Base-by-base conservation (phyloP, 78 protist genomes). In the Dictyostelium purpureum region DNA sequence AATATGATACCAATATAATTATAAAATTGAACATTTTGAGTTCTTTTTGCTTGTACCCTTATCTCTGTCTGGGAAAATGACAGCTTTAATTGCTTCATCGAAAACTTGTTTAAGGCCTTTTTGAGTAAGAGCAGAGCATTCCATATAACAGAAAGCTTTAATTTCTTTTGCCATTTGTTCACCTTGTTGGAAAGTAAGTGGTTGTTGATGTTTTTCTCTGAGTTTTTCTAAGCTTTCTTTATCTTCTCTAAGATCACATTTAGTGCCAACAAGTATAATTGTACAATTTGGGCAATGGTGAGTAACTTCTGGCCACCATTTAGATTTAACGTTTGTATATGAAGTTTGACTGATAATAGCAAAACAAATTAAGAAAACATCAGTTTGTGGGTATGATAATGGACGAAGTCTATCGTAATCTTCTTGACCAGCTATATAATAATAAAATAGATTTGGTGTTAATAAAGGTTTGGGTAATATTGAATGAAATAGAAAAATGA, bases 61-160 rank as follows among this genome's bases (percentile, higher is more conserved):
- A 38, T 87, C 89, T 77, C 85, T 67, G n/a, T 78, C 89, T 75
- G 96, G 96, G 89, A 83, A 75, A 38, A 95, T 85, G 26, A 93
- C 96, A n/a, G 79, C 93, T 57, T 93, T 79, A 63, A 96, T 96
- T 10, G 96, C 94, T 65, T 92, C 94, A 54, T 96, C 97, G 45
- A 96, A 96, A 26, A 93, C 97, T 47, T 90, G 80, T 95, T 97
- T 98, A 54, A 98, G 96, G 38, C 96, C 96, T 35, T 93, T 37
- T 82, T 96, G 98, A 42, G 97, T 97, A 19, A 94, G 73, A 24
- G 99, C 99, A 4, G 98, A 96, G 94, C 99, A 98, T 43, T 97
- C 98, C 87, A 97, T 52, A 89, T 97, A 97, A 28, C 89, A 80
- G 43, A 52, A 91, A 26, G 98, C 98, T 47, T 52, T 77, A 80